Base-by-base conservation (phyloP, 1,139 yeast species). In the Pneumocystis oryctolagi region DNA sequence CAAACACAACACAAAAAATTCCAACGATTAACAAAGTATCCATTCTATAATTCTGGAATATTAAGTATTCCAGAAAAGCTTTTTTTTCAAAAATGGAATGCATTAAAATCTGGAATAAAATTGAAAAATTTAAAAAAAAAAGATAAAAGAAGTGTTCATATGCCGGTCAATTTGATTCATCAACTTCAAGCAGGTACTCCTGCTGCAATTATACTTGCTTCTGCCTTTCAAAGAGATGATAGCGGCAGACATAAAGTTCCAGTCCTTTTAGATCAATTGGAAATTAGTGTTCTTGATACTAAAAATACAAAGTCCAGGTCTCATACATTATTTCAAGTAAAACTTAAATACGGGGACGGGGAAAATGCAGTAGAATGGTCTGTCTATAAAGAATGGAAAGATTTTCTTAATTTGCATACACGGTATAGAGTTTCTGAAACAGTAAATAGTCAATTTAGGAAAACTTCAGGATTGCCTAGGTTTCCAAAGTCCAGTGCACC, bases 191-290 rank as follows among this genome's bases (percentile, higher is more conserved):
- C 88, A 6, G 96, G 88, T n/a, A 79, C 85, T 4, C 95, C 97
- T 0, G 87, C 92, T 3, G 85, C 89, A 0, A 76, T 87, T 65
- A 78, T 89, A 63, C 78, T 89, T 18, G 90, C 94, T 1, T 82
- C 95, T 1, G 80, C 85, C 62, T 82, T 92, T 65, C 77, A 84
- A 61, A 81, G 83, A 63, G 97, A 89, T 72, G 96, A 88, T 66
- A 82, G 81, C 67, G 89, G 88, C 6, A 60, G 64, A 18, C 81
- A 84, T 62, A 80, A 95, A 65, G 95, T 95, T 0, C 96, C 97
- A 0, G 78, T 90, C 58, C 74, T 92, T 60, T 74, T 89, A 47
- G 84, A 88, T n/a, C 81, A 89, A 71, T 72, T 92, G 58, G 87
- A 89, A 16, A 77, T 89, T 59, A 77, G 79, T 62, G 77, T 90